Evolutionary conservation across 2,329 filamentous ascomycete genomes (phyloP), one percentile per base, ranked within the genome.

Genomic region (Onygena corvina): DNA sequence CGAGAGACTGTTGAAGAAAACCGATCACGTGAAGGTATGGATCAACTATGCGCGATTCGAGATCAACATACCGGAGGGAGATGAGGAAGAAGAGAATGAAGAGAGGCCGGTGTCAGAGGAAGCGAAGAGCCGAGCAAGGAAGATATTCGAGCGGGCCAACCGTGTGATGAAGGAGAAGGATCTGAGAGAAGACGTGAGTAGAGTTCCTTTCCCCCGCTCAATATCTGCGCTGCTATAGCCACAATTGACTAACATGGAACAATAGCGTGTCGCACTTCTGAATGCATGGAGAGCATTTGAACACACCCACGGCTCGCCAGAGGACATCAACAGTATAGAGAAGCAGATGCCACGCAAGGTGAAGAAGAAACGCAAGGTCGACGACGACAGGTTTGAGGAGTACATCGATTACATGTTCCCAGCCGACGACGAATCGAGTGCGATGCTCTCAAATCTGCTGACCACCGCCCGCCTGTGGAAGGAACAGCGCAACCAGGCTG

Each of bases 11-110:
- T 76, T 98, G 36, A 75, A 86, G 60, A 95, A 93, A 79, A 94
- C 92, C n/a, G 83, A 92, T 61, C 92, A 98, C 63, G 88, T 95
- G 73, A 98, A 96, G 74, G 92, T 98, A 52, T 98, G 92, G 92
- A 94, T 92, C 67, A 90, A 86, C 65, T 98, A 90, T 69, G 92
- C 92, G n/a, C 86, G 93, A 65, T 96, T 98, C 62, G 92, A 98
- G 68, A 86, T 96, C 71, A 90, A 92, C 64, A 81, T 94, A 0
- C 87, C 88, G 38, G 88, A 94, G 50, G 75, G 75, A 7, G 74
- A 73, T 2, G 45, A 31, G 18, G 45, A 35, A 35, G 45, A 23
- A 35, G 45, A 35, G 16, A 69, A 82, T 68, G 75, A 76, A 40
- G 76, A 76, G 50, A 67, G 67, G 35, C 71, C 75, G 1, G 77